Evolutionary conservation across 805 yeast genomes (phyloP), one percentile per base, ranked within the genome.

Genomic region (Kodamaea leandrae): DNA sequence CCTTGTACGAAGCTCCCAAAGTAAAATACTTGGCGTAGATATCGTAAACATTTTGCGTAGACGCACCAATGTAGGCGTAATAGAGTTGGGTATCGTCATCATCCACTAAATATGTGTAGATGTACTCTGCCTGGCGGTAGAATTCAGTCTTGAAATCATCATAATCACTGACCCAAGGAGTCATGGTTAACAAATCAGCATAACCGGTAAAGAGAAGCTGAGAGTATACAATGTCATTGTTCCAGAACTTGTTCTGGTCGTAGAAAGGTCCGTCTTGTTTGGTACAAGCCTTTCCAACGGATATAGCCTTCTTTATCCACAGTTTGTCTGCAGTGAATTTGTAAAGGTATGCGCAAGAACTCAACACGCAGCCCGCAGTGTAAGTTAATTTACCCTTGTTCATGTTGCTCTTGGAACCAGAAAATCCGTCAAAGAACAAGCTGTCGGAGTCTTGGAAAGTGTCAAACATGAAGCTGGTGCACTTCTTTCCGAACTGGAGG

Each of bases 341-440:
- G 29, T 40, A 18, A 18, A 59, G 46, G 42, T 49, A 54, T 5
- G 49, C 46, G 18, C 56, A 51, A 1, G 60, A 46, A 10, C 61
- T 55, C 36, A 60, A 46, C 3, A 55, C 49, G 19, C 49, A 47
- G 6, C 60, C 60, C 14, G 52, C 56, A 9, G 59, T 57, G 47
- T 61, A 61, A 5, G 64, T 45, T 14, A 61, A 49, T 40, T 58
- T 58, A 2, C 64, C 66, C 18, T 43, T 45, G 41, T 61, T 57
- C 23, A 32, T 19, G 2, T 20, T 27, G 9, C 29, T 23, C 14
- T 8, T 8, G 5, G 13, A 8, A n/a, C 12, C 29, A 5, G 34
- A 6, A 13, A 50, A 43, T 6, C 62, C 62, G 44, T 58, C 63
- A 24, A 58, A 53, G 12, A 57, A 48, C 17, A 28, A 21, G 8